Percentiles rank a stretch among this genome's conserved stretches.
These are phyloP conservation scores for Onygenales sp. DNA, from an alignment of 2,329 filamentous ascomycete species.

Conservation along the genomic window DNA sequence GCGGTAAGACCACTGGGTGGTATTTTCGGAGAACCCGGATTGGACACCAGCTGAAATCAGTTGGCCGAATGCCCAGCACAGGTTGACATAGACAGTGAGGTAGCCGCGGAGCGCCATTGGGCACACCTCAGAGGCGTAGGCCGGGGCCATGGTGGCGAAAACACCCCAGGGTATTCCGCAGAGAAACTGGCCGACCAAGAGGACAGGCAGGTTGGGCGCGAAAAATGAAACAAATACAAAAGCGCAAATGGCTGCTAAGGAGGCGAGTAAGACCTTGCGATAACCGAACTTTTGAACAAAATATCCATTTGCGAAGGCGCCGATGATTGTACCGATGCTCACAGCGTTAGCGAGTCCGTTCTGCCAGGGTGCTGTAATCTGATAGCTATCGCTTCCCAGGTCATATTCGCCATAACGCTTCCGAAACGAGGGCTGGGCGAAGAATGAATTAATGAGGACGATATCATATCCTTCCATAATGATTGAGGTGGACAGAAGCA, in stretches of 20 bases:
- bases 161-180: conserved; percentile 37
- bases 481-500: conserved; percentile 19
- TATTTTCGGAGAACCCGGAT: conserved; percentile 17
- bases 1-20: conserved; percentile 32
- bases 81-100: conserved; percentile 39
- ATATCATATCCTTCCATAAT: conserved; percentile 47
- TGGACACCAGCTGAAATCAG: conserved; percentile 21
- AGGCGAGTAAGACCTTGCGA: conserved; percentile 11
- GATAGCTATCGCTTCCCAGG: conserved; percentile 22
- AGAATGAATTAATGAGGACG: conserved; percentile 54
- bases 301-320: conserved; percentile 34
- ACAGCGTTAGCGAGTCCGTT: background rate
- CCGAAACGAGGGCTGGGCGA: conserved; percentile 48
- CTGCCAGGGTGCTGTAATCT: conserved; percentile 40
- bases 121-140: conserved; percentile 30
- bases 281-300: conserved; percentile 25
- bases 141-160: conserved; percentile 39
- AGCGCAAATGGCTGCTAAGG: conserved; percentile 15
- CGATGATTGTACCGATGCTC: conserved; percentile 33
- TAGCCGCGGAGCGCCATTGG: conserved; percentile 40
- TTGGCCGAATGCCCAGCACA: conserved; percentile 33
- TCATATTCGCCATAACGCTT: conserved; percentile 44
- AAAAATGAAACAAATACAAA: conserved; percentile 24
- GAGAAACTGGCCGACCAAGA: background rate
- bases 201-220: background rate